Evolutionary conservation across 768 basidiomycete species (phyloP), one percentile per base, ranked within the genome.

Genomic region (Psilocybe cubensis): DNA sequence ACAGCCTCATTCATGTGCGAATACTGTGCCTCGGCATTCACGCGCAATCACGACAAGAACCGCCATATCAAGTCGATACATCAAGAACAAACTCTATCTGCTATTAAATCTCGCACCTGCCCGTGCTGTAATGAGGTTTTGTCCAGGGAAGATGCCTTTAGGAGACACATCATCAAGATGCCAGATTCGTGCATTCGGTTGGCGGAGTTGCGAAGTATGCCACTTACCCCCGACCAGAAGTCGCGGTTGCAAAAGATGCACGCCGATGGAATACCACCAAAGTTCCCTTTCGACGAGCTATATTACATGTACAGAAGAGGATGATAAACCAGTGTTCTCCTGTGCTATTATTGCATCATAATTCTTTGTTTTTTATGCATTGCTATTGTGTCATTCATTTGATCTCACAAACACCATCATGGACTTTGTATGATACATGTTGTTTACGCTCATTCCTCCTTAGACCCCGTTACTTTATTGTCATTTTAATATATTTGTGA

Each of bases 61-160:
- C 59, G 65, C 27, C 65, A 66, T 49, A 59, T 59, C 12, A 54
- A 57, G 24, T 56, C 27, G 21, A 46, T 59, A n/a, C 65, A 66
- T 41, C 55, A 59, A 47, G 40, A 25, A n/a, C 55, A 20, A 38
- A 52, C 29, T 5, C n/a, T 40, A 17, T 55, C 54, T n/a, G 53
- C 31, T 1, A 8, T 49, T 3, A 47, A 28, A 4, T 44, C 56
- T 21, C 55, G 50, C 31, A 66, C 63, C 14, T 66, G 65, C 45
- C 59, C 63, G 5, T 54, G 54, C 48, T 66, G 65, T 44, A 21
- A 41, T 23, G 50, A 46, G 48, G 29, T 52, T 25, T 23, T 57
- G 48, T 64, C 60, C n/a, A 45, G 60, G 14, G 44, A 40, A 9
- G 60, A 61, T 45, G 52, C 60, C 18, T 58, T 51, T 43, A 58